phyloP scores from a whole-genome alignment of 805 yeast genomes.

The Grigorovia humatica region DNA sequence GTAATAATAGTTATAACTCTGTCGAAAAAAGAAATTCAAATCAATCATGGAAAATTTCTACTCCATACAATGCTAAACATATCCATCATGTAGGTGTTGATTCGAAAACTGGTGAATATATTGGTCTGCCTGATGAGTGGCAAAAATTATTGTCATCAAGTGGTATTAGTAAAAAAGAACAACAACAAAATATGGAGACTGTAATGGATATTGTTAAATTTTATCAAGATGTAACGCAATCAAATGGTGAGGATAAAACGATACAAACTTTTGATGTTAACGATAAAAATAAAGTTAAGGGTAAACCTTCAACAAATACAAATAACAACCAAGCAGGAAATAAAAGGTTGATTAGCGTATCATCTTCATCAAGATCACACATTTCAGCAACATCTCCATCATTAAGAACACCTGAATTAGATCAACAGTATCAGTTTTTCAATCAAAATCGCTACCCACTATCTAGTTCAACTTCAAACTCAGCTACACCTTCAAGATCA shows the following conservation, averaged over 20 bases:
- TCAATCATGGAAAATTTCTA: slow-evolving; percentile 46
- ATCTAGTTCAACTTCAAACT: neutral
- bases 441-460: neutral
- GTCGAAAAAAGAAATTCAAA: slow-evolving; percentile 11
- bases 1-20: slow-evolving; percentile 28
- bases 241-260: slow-evolving; percentile 32
- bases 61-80: slow-evolving; percentile 84
- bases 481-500: slow-evolving; percentile 1
- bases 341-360: neutral
- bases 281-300: neutral
- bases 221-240: slow-evolving; percentile 50
- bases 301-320: neutral
- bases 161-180: slow-evolving; percentile 83
- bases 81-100: slow-evolving; percentile 92
- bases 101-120: slow-evolving; percentile 70
- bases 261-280: slow-evolving; percentile 29
- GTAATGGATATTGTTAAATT: slow-evolving; percentile 86
- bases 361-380: slow-evolving; percentile 4
- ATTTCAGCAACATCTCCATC: slow-evolving; percentile 3
- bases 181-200: slow-evolving; percentile 85
- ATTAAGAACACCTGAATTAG: neutral
- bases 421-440: neutral
- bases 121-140: slow-evolving; percentile 93
- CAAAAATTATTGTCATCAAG: slow-evolving; percentile 69
- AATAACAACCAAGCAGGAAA: neutral